phyloP scores from a whole-genome alignment of 148 eudicot genomes.

The Fallopia convolvulus region DNA sequence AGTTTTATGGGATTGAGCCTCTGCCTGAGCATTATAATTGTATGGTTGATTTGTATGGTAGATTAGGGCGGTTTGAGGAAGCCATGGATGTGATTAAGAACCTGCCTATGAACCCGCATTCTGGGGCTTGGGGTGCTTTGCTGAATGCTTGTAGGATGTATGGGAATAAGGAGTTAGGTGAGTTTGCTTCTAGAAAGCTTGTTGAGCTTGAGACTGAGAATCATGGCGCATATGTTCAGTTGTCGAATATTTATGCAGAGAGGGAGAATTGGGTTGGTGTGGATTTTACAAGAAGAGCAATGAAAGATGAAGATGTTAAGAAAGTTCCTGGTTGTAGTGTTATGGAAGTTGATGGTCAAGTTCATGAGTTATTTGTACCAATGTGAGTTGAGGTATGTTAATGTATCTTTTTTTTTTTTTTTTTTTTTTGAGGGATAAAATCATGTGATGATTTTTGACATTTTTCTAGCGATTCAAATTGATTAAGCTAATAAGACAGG shows the following conservation, averaged over 20 bases:
- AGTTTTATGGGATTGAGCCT: conserved; percentile 28
- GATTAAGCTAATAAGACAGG: neutral
- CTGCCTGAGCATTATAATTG: conserved; percentile 54
- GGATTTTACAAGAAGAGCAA: conserved; percentile 30
- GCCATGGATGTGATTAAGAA: conserved; percentile 32
- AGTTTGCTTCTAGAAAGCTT: conserved; percentile 33
- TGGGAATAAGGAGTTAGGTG: conserved; percentile 39
- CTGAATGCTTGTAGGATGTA: conserved; percentile 53
- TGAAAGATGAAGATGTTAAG: conserved; percentile 34
- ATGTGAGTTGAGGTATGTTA: neutral
- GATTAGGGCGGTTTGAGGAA: conserved; percentile 44
- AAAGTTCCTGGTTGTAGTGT: conserved; percentile 52
- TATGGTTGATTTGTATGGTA: conserved; percentile 60
- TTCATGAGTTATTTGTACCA: conserved; percentile 50
- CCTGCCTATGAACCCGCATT: conserved; percentile 55
- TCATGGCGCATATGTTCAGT: conserved; percentile 45
- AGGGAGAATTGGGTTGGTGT: conserved; percentile 46
- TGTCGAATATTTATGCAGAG: conserved; percentile 49
- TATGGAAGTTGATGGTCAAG: conserved; percentile 51
- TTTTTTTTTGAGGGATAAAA: too few species aligned
- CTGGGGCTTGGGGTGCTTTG: conserved; percentile 54
- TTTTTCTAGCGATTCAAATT: neutral
- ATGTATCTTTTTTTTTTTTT: neutral
- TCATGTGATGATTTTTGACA: neutral
- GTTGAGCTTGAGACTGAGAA: conserved; percentile 49